Conservation (phyloP, 345 rosid species). For the Zanthoxylum bungeanum region DNA sequence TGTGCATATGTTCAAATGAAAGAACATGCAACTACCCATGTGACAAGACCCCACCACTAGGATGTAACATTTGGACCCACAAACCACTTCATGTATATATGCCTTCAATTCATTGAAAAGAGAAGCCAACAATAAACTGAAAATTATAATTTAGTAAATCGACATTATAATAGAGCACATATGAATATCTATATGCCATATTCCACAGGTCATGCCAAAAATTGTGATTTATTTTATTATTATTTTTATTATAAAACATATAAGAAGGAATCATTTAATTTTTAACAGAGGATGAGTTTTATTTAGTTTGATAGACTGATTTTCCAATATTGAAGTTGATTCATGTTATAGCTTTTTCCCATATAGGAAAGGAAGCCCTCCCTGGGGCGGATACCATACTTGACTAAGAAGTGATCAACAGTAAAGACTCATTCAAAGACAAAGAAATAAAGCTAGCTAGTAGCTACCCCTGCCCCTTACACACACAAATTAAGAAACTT, state of each 20-base stretch:
- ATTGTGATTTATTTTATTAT: too few species aligned
- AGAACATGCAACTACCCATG: neutral
- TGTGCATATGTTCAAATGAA: neutral
- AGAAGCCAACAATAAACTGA: neutral
- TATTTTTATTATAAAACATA: too few species aligned
- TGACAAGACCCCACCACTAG: neutral
- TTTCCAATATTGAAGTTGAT: too few species aligned
- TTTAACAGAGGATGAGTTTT: too few species aligned
- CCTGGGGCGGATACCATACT: constrained; percentile 38
- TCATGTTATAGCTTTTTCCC: too few species aligned
- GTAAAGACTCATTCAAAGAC: constrained; percentile 15
- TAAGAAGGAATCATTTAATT: too few species aligned
- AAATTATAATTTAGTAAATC: neutral
- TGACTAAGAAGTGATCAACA: constrained; percentile 26
- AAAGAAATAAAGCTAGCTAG: constrained; percentile 16
- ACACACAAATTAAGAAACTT: constrained; percentile 8
- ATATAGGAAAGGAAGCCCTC: neutral
- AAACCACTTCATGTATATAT: neutral
- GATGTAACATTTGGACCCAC: neutral
- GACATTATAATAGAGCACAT: neutral
- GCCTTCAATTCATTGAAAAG: neutral
- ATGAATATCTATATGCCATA: neutral
- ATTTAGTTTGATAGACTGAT: too few species aligned
- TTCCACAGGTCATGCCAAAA: neutral
- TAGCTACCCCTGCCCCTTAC: neutral